phyloP scores from a whole-genome alignment of 164 flowering plant species.

The Nelumbo lutea region DNA sequence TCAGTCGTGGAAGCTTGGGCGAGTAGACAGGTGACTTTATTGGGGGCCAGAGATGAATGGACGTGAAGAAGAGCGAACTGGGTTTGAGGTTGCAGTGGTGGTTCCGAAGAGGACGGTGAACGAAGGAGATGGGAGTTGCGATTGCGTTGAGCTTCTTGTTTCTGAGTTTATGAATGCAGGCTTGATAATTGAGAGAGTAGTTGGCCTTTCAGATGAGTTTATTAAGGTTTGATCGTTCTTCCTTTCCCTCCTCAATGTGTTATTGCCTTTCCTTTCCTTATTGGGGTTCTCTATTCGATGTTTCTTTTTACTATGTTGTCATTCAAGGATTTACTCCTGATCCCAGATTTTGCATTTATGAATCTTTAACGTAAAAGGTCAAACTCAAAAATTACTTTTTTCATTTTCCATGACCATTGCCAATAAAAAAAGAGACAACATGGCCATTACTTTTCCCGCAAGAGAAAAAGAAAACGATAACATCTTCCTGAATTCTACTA shows the following conservation, averaged over 20 bases:
- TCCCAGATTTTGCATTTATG: too few species aligned
- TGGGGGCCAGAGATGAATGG: slow-evolving; percentile 29
- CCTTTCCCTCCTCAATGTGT: neutral
- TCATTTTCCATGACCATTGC: too few species aligned
- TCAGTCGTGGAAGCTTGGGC: neutral
- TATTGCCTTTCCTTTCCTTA: neutral
- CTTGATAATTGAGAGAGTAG: slow-evolving; percentile 56
- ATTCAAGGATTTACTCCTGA: too few species aligned
- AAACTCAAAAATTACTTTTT: too few species aligned
- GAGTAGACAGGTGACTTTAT: neutral
- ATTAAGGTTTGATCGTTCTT: slow-evolving; percentile 51
- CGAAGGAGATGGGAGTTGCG: slow-evolving; percentile 27
- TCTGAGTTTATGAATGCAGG: slow-evolving; percentile 58
- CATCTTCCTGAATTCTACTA: too few species aligned
- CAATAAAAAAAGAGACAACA: too few species aligned
- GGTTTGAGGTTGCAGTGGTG: slow-evolving; percentile 73
- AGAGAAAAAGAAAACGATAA: too few species aligned
- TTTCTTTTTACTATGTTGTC: neutral
- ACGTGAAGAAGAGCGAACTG: slow-evolving; percentile 31
- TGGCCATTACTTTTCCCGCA: too few species aligned
- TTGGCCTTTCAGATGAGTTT: slow-evolving; percentile 69
- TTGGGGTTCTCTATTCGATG: neutral
- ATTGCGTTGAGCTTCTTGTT: slow-evolving; percentile 64
- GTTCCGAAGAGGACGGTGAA: slow-evolving; percentile 42
- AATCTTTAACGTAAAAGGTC: too few species aligned